Conservation (phyloP, 2,329 filamentous ascomycete genomes). For the Sphaerulina populicola region DNA sequence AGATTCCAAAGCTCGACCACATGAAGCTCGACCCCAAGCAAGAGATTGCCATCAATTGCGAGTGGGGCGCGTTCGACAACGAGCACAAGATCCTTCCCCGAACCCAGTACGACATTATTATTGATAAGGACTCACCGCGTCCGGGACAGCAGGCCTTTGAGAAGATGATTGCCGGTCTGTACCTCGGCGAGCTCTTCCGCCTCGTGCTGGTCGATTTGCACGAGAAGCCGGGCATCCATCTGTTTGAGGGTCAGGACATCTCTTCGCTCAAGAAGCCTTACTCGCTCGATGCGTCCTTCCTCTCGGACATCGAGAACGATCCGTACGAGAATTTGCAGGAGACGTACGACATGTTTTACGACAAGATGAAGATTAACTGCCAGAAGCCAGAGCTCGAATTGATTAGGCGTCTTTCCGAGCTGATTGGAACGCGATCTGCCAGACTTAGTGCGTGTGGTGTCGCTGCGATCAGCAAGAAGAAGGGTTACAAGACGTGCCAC, state of each 20-base stretch:
- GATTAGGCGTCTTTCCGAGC: slow-evolving; percentile 76
- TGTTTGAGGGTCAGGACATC: slow-evolving; percentile 81
- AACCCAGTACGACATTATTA: slow-evolving; percentile 54
- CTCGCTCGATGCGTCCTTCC: slow-evolving; percentile 83
- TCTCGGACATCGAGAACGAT: slow-evolving; percentile 86
- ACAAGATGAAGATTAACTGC: slow-evolving; percentile 62
- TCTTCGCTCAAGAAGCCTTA: slow-evolving; percentile 75
- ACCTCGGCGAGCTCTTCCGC: slow-evolving; percentile 41
- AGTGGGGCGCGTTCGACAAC: slow-evolving; percentile 95
- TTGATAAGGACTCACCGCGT: slow-evolving; percentile 39
- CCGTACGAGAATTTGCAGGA: slow-evolving; percentile 92
- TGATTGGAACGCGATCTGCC: slow-evolving; percentile 90
- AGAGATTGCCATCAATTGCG: slow-evolving; percentile 94
- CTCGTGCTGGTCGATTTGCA: slow-evolving; percentile 47
- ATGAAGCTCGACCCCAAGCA: slow-evolving; percentile 66
- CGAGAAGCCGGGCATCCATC: slow-evolving; percentile 51
- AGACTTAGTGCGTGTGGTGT: slow-evolving; percentile 91
- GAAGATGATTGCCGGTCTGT: slow-evolving; percentile 41
- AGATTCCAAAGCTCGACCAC: slow-evolving; percentile 86
- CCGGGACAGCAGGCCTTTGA: slow-evolving; percentile 42
- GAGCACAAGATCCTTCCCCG: slow-evolving; percentile 79
- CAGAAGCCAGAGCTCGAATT: slow-evolving; percentile 78
- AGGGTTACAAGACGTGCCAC: slow-evolving; percentile 76
- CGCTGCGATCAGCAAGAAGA: slow-evolving; percentile 94
- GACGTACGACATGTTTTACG: slow-evolving; percentile 71